Conservation (phyloP, 352 stramenopile species). For the Thraustochytrium striatum region DNA sequence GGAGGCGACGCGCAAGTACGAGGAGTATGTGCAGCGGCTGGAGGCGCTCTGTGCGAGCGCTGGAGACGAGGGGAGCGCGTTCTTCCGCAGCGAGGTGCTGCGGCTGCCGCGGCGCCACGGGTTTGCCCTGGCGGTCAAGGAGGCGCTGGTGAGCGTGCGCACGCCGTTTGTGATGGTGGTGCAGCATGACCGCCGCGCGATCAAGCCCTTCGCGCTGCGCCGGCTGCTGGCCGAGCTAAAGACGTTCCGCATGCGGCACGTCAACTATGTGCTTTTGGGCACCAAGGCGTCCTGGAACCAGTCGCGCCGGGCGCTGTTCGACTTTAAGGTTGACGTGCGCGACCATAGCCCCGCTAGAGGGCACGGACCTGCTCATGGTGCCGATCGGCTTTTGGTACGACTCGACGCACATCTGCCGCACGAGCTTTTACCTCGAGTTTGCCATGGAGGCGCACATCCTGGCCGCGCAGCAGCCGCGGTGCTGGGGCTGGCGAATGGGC, state of each 20-base stretch:
- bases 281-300: conserved; percentile 18
- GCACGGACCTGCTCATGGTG: background rate
- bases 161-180: conserved; percentile 53
- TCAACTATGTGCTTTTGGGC: conserved; percentile 35
- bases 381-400: conserved; percentile 53
- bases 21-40: conserved; percentile 32
- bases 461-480: background rate
- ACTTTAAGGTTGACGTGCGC: background rate
- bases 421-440: conserved; percentile 45
- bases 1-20: conserved; percentile 25
- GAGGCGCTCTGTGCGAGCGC: background rate
- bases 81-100: conserved; percentile 1
- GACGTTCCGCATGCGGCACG: background rate
- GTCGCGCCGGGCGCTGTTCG: background rate
- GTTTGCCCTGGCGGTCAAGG: conserved; percentile 48
- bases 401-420: conserved; percentile 50
- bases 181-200: conserved; percentile 49
- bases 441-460: conserved; percentile 2
- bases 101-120: conserved; percentile 26
- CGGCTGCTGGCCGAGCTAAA: background rate
- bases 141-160: conserved; percentile 24
- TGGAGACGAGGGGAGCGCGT: background rate
- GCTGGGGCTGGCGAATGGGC: conserved; percentile 39
- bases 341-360: conserved; percentile 3
- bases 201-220: conserved; percentile 31